These are phyloP conservation scores for Chara braunii DNA, from an alignment of 139 green algal genomes.

Conservation along the genomic window DNA sequence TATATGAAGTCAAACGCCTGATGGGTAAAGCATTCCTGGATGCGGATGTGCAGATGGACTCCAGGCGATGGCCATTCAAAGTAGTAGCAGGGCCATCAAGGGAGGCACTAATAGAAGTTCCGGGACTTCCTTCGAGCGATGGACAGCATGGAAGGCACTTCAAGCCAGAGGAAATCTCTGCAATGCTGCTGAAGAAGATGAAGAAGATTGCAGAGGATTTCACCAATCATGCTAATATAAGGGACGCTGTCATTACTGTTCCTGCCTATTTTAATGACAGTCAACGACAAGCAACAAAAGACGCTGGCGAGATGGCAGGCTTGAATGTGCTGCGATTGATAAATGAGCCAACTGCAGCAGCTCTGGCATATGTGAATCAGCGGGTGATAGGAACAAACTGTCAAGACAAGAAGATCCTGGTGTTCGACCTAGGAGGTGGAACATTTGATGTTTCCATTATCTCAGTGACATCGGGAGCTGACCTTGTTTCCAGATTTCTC, in stretches of 20 bases:
- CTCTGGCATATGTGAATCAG: slow-evolving; percentile 25
- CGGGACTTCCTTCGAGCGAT: too few species aligned
- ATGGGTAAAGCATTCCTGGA: too few species aligned
- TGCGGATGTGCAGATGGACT: too few species aligned
- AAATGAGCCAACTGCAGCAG: slow-evolving; percentile 37
- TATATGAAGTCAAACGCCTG: too few species aligned
- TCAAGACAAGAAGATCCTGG: slow-evolving; percentile 53
- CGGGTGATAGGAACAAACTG: too few species aligned
- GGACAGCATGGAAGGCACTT: too few species aligned
- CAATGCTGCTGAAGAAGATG: slow-evolving; percentile 94
- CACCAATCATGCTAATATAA: slow-evolving; percentile 66
- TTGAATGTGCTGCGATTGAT: slow-evolving; percentile 38
- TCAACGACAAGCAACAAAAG: slow-evolving; percentile 65
- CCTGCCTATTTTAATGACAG: slow-evolving; percentile 96
- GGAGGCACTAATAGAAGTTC: too few species aligned
- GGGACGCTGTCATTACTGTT: slow-evolving; percentile 75
- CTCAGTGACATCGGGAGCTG: slow-evolving; percentile 21
- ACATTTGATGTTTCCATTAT: slow-evolving; percentile 45
- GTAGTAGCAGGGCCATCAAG: too few species aligned
- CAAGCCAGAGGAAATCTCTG: slow-evolving; percentile 91
- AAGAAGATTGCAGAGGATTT: slow-evolving; percentile 75
- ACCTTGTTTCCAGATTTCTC: slow-evolving; percentile 19
- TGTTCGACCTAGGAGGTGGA: slow-evolving; percentile 60
- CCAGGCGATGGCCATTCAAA: too few species aligned
- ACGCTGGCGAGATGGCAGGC: slow-evolving; percentile 53